Conservation (phyloP, 2,329 filamentous ascomycete genomes). For the Endoconidiophora polonica region DNA sequence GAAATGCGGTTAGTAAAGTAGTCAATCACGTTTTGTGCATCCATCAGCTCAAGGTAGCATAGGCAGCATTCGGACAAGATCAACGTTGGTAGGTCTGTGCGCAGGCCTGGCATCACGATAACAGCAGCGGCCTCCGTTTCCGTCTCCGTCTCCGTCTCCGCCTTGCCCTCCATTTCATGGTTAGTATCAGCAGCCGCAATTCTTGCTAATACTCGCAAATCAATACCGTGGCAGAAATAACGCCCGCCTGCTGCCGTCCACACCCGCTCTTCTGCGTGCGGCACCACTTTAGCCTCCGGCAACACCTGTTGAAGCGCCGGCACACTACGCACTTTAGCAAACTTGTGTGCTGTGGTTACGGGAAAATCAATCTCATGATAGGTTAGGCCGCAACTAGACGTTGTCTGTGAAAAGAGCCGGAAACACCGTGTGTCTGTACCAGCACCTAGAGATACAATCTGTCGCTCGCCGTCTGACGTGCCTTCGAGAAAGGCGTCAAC, state of each 20-base stretch:
- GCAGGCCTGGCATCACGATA: conserved; percentile 24
- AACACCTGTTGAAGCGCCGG: conserved; percentile 26
- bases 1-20: conserved; percentile 42
- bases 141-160: no score
- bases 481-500: conserved; percentile 51
- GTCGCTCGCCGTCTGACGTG: conserved; percentile 29
- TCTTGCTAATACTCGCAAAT: conserved; percentile 43
- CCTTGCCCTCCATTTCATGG: no score
- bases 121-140: not conserved
- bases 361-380: conserved; percentile 94
- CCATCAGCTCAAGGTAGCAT: conserved; percentile 58
- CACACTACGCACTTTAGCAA: conserved; percentile 33
- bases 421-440: conserved; percentile 87
- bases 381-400: conserved; percentile 28
- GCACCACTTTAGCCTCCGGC: conserved; percentile 17
- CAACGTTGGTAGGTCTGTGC: conserved; percentile 54
- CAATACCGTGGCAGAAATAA: conserved; percentile 46
- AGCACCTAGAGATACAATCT: conserved; percentile 84
- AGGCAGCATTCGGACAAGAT: conserved; percentile 91
- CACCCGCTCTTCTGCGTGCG: conserved; percentile 6
- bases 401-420: conserved; percentile 41
- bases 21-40: conserved; percentile 46
- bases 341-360: conserved; percentile 51
- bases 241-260: conserved; percentile 20
- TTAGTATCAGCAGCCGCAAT: no score